Conservation (phyloP, 139 green algal genomes). For the Haematococcus sp. region DNA sequence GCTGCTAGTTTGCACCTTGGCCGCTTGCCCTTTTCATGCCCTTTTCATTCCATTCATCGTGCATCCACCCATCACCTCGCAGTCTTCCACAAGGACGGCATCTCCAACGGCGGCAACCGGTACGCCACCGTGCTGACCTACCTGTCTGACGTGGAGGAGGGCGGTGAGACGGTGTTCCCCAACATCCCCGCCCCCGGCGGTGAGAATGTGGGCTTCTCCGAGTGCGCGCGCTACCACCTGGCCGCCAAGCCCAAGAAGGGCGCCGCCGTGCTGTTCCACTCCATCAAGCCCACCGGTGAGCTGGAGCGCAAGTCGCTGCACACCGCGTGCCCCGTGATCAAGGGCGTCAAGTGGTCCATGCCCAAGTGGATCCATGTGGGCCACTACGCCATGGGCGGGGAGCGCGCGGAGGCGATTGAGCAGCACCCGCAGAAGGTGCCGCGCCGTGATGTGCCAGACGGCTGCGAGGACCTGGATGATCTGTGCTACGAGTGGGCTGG, state of each 20-base stretch:
- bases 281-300: slow-evolving; percentile 50
- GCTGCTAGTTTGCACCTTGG: neutral
- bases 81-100: slow-evolving; percentile 17
- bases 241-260: slow-evolving; percentile 57
- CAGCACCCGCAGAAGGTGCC: slow-evolving; percentile 23
- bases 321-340: slow-evolving; percentile 64
- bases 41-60: slow-evolving; percentile 54
- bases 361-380: slow-evolving; percentile 63
- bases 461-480: slow-evolving; percentile 25
- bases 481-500: slow-evolving; percentile 25
- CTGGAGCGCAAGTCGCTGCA: slow-evolving; percentile 57
- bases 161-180: slow-evolving; percentile 51
- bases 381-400: slow-evolving; percentile 28
- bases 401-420: slow-evolving; percentile 19
- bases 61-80: neutral
- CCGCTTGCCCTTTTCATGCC: neutral
- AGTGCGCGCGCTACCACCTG: slow-evolving; percentile 58
- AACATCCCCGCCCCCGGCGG: slow-evolving; percentile 56
- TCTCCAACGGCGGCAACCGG: slow-evolving; percentile 66
- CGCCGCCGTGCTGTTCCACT: slow-evolving; percentile 57
- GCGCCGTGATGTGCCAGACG: slow-evolving; percentile 1
- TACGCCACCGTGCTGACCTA: slow-evolving; percentile 79
- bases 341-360: slow-evolving; percentile 51
- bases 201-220: slow-evolving; percentile 45
- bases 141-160: slow-evolving; percentile 36